These are phyloP conservation scores for Hemisphaericaspora nanyangensis DNA, from an alignment of 805 yeast species.

Conservation along the genomic window DNA sequence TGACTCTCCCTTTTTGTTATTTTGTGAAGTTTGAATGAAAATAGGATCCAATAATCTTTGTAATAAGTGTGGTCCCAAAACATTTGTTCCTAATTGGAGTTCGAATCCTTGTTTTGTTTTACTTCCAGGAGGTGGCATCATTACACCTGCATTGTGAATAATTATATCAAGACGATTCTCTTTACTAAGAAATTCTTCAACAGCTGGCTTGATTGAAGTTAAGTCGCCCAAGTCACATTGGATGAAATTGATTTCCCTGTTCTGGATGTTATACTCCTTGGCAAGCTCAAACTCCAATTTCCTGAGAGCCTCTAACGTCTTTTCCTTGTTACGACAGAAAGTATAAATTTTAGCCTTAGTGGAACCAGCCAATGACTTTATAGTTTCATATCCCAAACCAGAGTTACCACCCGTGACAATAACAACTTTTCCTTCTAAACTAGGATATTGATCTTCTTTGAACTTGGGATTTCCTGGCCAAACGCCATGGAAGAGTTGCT, in stretches of 20 bases:
- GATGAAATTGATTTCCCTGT: slow-evolving; percentile 9
- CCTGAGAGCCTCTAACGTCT: slow-evolving; percentile 24
- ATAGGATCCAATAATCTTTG: slow-evolving; percentile 9
- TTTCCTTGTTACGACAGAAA: slow-evolving; percentile 31
- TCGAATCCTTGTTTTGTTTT: slow-evolving; percentile 36
- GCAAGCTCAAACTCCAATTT: slow-evolving; percentile 19
- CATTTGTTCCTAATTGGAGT: slow-evolving; percentile 29
- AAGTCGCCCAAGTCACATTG: slow-evolving; percentile 37
- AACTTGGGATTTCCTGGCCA: slow-evolving; percentile 9
- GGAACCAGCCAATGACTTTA: slow-evolving; percentile 23
- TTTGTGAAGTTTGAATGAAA: slow-evolving; percentile 21
- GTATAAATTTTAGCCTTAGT: slow-evolving; percentile 32
- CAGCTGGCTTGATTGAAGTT: slow-evolving; percentile 35
- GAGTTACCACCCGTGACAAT: slow-evolving; percentile 38
- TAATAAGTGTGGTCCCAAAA: slow-evolving; percentile 8
- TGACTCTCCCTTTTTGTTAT: slow-evolving; percentile 4
- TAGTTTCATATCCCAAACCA: slow-evolving; percentile 29
- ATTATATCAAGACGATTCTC: slow-evolving; percentile 17
- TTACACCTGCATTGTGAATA: slow-evolving; percentile 26
- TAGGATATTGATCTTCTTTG: slow-evolving; percentile 19
- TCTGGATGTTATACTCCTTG: slow-evolving; percentile 10
- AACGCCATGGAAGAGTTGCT: slow-evolving; percentile 6
- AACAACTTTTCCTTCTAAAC: slow-evolving; percentile 33
- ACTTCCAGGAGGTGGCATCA: slow-evolving; percentile 18
- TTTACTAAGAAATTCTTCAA: slow-evolving; percentile 15